These are phyloP conservation scores for Suillus lakei DNA, from an alignment of 768 basidiomycete genomes.

Conservation along the genomic window DNA sequence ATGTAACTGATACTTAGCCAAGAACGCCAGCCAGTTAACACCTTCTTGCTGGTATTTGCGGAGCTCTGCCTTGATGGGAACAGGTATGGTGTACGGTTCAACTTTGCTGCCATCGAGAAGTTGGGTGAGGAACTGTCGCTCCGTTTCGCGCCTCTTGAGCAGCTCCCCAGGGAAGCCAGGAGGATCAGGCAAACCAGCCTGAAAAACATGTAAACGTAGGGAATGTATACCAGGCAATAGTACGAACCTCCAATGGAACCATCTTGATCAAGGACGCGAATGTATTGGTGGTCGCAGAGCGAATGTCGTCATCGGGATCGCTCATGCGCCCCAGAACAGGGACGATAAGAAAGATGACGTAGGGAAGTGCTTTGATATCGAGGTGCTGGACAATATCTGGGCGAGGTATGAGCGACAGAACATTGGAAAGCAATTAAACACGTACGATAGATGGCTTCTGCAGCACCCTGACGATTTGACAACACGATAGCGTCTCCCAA, in stretches of 20 bases:
- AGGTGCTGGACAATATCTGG: slow-evolving; percentile 90
- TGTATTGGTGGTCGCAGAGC: slow-evolving; percentile 94
- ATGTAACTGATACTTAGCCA: slow-evolving; percentile 97
- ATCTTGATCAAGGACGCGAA: slow-evolving; percentile 98
- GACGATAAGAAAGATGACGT: slow-evolving; percentile 95
- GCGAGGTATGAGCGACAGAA: slow-evolving; percentile 19
- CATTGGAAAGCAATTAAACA: slow-evolving; percentile 19
- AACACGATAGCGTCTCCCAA: slow-evolving; percentile 78
- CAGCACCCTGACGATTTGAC: slow-evolving; percentile 84
- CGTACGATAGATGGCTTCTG: slow-evolving; percentile 91
- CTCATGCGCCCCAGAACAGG: slow-evolving; percentile 98
- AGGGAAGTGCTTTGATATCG: slow-evolving; percentile 93
- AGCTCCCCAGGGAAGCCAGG: slow-evolving; percentile 89
- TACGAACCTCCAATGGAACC: slow-evolving; percentile 90
- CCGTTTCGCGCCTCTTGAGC: slow-evolving; percentile 81
- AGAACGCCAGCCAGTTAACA: slow-evolving; percentile 97
- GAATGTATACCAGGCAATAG: not conserved
- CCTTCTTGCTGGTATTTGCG: slow-evolving; percentile 99
- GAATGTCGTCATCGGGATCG: slow-evolving; percentile 88
- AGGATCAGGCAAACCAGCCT: slow-evolving; percentile 98
- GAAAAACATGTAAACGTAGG: not conserved
- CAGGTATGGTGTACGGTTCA: slow-evolving; percentile 85
- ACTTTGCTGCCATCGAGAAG: slow-evolving; percentile 95
- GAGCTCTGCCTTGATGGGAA: slow-evolving; percentile 89
- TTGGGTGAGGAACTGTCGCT: slow-evolving; percentile 91